phyloP scores from a whole-genome alignment of 768 basidiomycete species.

The Erythrobasidium yunnanense region DNA sequence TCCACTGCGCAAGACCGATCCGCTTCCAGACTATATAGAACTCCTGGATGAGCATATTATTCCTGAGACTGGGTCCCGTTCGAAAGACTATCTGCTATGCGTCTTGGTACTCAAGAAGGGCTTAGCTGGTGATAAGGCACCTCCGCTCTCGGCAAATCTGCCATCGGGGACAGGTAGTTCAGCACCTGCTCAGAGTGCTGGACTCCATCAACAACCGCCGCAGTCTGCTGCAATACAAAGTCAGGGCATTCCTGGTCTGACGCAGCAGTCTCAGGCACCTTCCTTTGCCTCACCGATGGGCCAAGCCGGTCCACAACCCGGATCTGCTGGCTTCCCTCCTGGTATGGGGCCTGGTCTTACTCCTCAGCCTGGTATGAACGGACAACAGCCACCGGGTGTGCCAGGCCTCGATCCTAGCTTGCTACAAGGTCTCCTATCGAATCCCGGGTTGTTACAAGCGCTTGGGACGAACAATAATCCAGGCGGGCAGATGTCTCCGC shows the following conservation, averaged over 20 bases:
- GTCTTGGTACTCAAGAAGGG: conserved; percentile 75
- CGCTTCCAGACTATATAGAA: conserved; percentile 74
- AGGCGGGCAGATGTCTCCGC: background rate
- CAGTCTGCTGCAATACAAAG: background rate
- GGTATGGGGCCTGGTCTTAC: background rate
- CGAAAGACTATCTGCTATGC: conserved; percentile 60
- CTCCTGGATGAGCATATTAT: conserved; percentile 64
- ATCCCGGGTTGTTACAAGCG: conserved; percentile 16
- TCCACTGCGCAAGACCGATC: conserved; percentile 56
- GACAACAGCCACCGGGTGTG: background rate
- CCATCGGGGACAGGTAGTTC: too few relatives aligned
- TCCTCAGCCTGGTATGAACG: background rate
- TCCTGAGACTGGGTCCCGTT: conserved; percentile 50
- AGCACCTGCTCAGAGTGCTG: background rate
- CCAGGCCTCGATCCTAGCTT: conserved; percentile 18
- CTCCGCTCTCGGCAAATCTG: background rate
- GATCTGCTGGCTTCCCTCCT: background rate
- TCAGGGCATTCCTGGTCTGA: background rate
- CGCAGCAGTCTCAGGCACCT: background rate
- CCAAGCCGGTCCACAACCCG: background rate
- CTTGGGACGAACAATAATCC: background rate
- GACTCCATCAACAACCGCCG: background rate
- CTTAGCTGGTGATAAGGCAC: background rate
- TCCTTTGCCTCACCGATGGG: background rate
- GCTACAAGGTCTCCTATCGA: conserved; percentile 21